Base-by-base conservation (phyloP, 73 alveolate species). In the Stentor roeselii region DNA sequence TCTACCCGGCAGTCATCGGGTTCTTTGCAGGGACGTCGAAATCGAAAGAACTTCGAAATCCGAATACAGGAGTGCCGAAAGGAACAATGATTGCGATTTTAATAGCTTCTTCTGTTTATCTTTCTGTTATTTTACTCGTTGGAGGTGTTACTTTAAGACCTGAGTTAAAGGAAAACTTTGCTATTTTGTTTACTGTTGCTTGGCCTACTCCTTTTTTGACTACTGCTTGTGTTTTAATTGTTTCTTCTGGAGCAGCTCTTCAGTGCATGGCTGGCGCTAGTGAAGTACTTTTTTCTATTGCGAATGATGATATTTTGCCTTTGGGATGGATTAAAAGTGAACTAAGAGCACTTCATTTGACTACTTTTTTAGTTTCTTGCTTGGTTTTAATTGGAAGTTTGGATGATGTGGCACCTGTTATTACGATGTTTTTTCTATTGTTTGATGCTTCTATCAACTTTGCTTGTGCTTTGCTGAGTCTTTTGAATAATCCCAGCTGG, bases 401-500 rank as follows among this genome's bases (percentile, higher is more conserved):
- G 1, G 90, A 90, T 40, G 84, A 78, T 40, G 89, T 90, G 2
- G 95, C 95, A 27, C 95, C 95, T 2, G 61, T 90, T 11, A 86
- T 80, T 21, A 86, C 95, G 21, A 86, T 90, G n/a, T 86, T 87
- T 78, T 90, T 67, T 83, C 86, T 90, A 2, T 59, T 87, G 32
- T 87, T 87, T 82, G 87, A 90, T 82, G 88, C 90, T 15, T 85
- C 86, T 15, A 85, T 90, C 0, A 90, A 90, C 78, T 34, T 87
- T 0, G 95, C 95, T 21, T 90, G 95, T 75, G 83, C 87, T 58
- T 38, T 90, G 35, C 86, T 86, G 1, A 91, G 87, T 60, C 67
- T 83, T 86, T 83, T 86, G 4, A 91, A 91, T 3, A 86, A 91
- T 11, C 95, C 95, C 0, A 90, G 87, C 39, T 90, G 95, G 95